phyloP scores from a whole-genome alignment of 352 stramenopile species.

The Bremia lactucae region DNA sequence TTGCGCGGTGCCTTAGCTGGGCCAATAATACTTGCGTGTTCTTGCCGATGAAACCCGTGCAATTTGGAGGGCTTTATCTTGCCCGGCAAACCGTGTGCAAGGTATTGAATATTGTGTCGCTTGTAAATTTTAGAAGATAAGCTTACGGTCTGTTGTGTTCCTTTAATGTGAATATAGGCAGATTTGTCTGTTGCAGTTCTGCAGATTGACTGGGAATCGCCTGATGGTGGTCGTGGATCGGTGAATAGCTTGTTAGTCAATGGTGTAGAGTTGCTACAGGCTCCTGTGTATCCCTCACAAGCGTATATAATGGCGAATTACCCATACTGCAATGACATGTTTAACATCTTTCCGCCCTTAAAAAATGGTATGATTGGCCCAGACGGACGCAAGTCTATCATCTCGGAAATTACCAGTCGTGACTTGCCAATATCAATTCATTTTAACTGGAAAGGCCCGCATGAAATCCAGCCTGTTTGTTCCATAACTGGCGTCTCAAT shows the following conservation, averaged over 20 bases:
- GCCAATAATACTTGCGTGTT: slow-evolving; percentile 43
- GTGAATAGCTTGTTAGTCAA: slow-evolving; percentile 62
- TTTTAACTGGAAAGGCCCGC: slow-evolving; percentile 49
- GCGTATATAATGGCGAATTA: slow-evolving; percentile 63
- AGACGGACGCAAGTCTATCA: slow-evolving; percentile 52
- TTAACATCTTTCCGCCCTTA: slow-evolving; percentile 68
- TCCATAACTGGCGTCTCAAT: slow-evolving; percentile 74
- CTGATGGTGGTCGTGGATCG: slow-evolving; percentile 33
- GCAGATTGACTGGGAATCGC: slow-evolving; percentile 72
- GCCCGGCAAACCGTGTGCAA: slow-evolving; percentile 63
- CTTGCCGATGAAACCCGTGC: slow-evolving; percentile 30
- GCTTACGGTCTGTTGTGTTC: slow-evolving; percentile 3
- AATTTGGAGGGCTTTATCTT: slow-evolving; percentile 35
- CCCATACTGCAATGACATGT: slow-evolving; percentile 80
- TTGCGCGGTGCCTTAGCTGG: slow-evolving; percentile 52
- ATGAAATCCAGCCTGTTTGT: slow-evolving; percentile 46
- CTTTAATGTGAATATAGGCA: slow-evolving; percentile 27
- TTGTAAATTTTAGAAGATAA: too few species aligned
- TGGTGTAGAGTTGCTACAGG: slow-evolving; percentile 40
- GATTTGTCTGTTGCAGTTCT: slow-evolving; percentile 66
- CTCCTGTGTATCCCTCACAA: slow-evolving; percentile 44
- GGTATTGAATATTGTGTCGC: slow-evolving; percentile 15
- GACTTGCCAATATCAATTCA: slow-evolving; percentile 36
- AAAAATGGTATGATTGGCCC: slow-evolving; percentile 62
- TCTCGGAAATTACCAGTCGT: slow-evolving; percentile 33